These are phyloP conservation scores for Monascus purpureus DNA, from an alignment of 495 filamentous ascomycete species.

Conservation along the genomic window DNA sequence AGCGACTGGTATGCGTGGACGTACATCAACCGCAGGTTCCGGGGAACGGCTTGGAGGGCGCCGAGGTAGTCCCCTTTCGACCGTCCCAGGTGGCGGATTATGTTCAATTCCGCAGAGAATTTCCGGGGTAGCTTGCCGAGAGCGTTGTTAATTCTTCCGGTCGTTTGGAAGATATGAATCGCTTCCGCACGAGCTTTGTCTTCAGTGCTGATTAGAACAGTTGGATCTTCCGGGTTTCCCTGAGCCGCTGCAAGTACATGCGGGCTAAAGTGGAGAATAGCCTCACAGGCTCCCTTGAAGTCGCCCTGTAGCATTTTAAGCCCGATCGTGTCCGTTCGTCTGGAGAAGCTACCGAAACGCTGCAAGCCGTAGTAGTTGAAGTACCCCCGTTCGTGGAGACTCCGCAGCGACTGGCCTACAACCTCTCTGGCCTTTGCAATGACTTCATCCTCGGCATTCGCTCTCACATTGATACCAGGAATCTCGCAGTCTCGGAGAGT, in stretches of 20 bases:
- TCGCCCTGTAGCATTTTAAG: slow-evolving; percentile 69
- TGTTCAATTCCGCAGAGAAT: slow-evolving; percentile 61
- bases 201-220: slow-evolving; percentile 43
- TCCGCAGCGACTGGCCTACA: slow-evolving; percentile 39
- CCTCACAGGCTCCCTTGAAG: slow-evolving; percentile 62
- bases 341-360: slow-evolving; percentile 75
- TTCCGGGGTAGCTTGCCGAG: slow-evolving; percentile 58
- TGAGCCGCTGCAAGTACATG: slow-evolving; percentile 34
- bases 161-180: slow-evolving; percentile 54
- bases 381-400: slow-evolving; percentile 55
- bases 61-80: slow-evolving; percentile 54
- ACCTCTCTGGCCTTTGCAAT: slow-evolving; percentile 33
- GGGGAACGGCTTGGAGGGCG: slow-evolving; percentile 59
- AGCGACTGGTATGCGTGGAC: slow-evolving; percentile 90
- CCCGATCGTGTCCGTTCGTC: slow-evolving; percentile 69
- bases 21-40: slow-evolving; percentile 81
- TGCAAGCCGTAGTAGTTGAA: slow-evolving; percentile 96
- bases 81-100: slow-evolving; percentile 59
- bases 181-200: slow-evolving; percentile 64
- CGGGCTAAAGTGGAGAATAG: slow-evolving; percentile 51
- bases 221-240: slow-evolving; percentile 18
- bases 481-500: slow-evolving; percentile 74
- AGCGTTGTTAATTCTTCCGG: slow-evolving; percentile 38
- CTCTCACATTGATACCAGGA: slow-evolving; percentile 26
- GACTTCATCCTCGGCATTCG: slow-evolving; percentile 16